These are phyloP conservation scores for Pseudogymnoascus sp. DNA, from an alignment of 2,329 filamentous ascomycete genomes.

Conservation along the genomic window DNA sequence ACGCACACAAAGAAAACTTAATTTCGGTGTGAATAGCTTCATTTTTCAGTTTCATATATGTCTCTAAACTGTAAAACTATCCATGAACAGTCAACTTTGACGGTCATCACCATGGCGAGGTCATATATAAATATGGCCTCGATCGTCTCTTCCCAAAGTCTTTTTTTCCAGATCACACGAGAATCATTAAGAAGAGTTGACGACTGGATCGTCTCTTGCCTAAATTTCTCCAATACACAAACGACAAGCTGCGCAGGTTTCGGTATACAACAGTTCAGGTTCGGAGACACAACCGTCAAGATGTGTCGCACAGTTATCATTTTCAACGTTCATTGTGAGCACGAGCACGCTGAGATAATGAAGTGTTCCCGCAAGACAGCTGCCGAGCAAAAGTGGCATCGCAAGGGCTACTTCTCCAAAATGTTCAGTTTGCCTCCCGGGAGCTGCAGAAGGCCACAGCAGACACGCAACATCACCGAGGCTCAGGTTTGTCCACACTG, in stretches of 20 bases:
- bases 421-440: not conserved
- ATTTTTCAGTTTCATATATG: slow-evolving; percentile 1
- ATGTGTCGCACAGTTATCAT: not conserved
- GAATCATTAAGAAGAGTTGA: not conserved
- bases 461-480: not conserved
- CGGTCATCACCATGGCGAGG: not conserved
- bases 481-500: not conserved
- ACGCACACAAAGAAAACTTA: not conserved
- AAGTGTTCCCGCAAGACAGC: not conserved
- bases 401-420: not conserved
- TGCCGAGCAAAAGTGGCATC: not conserved
- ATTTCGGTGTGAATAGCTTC: not conserved
- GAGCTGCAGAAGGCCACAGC: not conserved
- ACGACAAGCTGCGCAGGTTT: not conserved
- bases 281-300: not conserved
- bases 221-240: not conserved
- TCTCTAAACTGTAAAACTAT: not conserved
- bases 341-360: not conserved
- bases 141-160: not conserved
- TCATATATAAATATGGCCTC: not conserved
- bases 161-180: not conserved
- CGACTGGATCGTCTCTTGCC: not conserved
- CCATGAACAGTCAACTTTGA: not conserved
- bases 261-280: not conserved
- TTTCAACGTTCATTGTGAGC: not conserved